phyloP scores from a whole-genome alignment of 176 grass and related monocot genomes.

The Triticum monococcum region DNA sequence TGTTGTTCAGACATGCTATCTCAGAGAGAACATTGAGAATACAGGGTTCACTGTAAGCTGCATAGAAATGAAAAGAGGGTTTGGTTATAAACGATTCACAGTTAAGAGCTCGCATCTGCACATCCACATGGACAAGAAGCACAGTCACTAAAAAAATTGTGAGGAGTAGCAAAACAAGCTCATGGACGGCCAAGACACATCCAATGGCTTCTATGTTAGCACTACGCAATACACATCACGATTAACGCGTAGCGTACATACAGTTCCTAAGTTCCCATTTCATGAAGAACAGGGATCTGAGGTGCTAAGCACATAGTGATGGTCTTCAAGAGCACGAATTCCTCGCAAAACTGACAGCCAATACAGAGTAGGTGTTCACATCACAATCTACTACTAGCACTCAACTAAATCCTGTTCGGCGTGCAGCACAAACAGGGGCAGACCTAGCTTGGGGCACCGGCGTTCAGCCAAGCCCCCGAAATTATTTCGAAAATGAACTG shows the following conservation, averaged over 20 bases:
- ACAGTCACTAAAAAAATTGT: neutral
- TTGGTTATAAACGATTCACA: neutral
- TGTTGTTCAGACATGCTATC: slow-evolving; percentile 75
- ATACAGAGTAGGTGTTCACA: neutral
- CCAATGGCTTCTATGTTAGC: neutral
- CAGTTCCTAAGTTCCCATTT: neutral
- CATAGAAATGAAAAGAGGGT: neutral
- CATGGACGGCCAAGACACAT: neutral
- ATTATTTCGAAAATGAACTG: too few relatives aligned
- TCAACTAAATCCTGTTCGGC: neutral
- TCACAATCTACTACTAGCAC: neutral
- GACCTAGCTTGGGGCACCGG: too few relatives aligned
- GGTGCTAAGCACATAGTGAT: neutral
- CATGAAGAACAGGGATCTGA: neutral
- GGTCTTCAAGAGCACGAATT: slow-evolving; percentile 8
- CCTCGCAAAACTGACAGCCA: neutral
- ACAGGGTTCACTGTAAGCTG: slow-evolving; percentile 8
- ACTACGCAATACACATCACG: neutral
- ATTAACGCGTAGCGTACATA: neutral
- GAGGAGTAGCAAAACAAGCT: neutral
- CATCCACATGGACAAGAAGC: neutral
- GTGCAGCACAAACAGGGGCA: neutral
- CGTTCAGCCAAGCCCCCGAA: too few relatives aligned
- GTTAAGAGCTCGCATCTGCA: neutral
- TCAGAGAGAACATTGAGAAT: slow-evolving; percentile 46